phyloP scores from a whole-genome alignment of 306 rosid species.

The Cicer pinnatifidum region DNA sequence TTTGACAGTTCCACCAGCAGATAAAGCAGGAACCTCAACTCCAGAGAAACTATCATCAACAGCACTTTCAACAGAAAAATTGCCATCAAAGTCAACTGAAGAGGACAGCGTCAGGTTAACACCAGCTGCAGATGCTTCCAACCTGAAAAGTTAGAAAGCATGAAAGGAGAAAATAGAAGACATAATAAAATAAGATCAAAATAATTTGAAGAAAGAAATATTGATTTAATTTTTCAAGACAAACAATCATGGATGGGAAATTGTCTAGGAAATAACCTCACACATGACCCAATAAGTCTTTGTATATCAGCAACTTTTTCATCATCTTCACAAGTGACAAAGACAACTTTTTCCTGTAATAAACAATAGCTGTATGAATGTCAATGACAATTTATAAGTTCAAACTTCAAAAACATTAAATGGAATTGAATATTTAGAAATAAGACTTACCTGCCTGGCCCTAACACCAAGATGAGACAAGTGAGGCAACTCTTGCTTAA shows the following conservation, averaged over 20 bases:
- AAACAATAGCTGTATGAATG: slow-evolving; percentile 35
- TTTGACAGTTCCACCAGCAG: slow-evolving; percentile 57
- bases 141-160: slow-evolving; percentile 55
- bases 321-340: slow-evolving; percentile 92
- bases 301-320: slow-evolving; percentile 65
- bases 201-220: slow-evolving; percentile 38
- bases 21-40: slow-evolving; percentile 54
- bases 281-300: slow-evolving; percentile 61
- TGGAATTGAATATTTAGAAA: slow-evolving; percentile 35
- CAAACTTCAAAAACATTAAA: slow-evolving; percentile 27
- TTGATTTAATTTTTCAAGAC: slow-evolving; percentile 27
- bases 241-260: slow-evolving; percentile 23
- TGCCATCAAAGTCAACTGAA: slow-evolving; percentile 47
- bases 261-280: slow-evolving; percentile 61
- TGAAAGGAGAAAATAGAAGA: slow-evolving; percentile 35
- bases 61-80: slow-evolving; percentile 49
- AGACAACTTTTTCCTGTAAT: slow-evolving; percentile 88
- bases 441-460: slow-evolving; percentile 84
- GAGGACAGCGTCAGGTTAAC: slow-evolving; percentile 64
- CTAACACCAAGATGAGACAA: slow-evolving; percentile 98
- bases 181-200: slow-evolving; percentile 36
- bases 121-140: slow-evolving; percentile 78
- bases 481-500: slow-evolving; percentile 96
- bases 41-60: slow-evolving; percentile 45
- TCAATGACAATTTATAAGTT: slow-evolving; percentile 35